Conservation (phyloP, 2,329 filamentous ascomycete genomes). For the Scytalidium lignicola region DNA sequence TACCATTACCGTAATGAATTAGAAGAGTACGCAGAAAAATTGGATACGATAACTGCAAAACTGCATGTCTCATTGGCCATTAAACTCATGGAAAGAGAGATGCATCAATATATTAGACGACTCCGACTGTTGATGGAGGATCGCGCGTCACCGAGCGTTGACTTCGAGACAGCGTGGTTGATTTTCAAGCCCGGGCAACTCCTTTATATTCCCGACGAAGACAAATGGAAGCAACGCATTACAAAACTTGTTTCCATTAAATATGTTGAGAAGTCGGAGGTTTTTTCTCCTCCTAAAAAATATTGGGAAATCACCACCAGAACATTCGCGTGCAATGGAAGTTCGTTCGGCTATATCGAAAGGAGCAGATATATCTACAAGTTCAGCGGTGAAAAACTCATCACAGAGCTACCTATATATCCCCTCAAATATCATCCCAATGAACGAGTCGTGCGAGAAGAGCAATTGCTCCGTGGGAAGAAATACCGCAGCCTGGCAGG, state of each 20-base stretch:
- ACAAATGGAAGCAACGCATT: too few relatives aligned
- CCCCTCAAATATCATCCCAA: constrained; percentile 2
- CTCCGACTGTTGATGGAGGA: background rate
- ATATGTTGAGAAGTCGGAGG: background rate
- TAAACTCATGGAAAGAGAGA: constrained; percentile 3
- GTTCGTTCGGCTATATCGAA: constrained; percentile 1
- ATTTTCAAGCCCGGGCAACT: too few relatives aligned
- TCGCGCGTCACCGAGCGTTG: constrained; percentile 1
- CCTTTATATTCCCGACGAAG: too few relatives aligned
- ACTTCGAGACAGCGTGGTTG: too few relatives aligned
- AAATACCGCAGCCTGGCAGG: constrained; percentile 17
- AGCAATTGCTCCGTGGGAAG: constrained; percentile 14
- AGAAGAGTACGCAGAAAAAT: constrained; percentile 4
- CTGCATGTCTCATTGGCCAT: constrained; percentile 6
- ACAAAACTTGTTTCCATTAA: background rate
- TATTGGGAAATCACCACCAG: background rate
- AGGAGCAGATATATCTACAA: background rate
- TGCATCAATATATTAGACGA: background rate
- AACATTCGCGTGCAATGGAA: constrained; percentile 2
- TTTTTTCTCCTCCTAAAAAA: background rate
- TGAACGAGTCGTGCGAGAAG: constrained; percentile 8
- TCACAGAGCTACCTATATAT: constrained; percentile 1
- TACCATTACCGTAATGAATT: constrained; percentile 11
- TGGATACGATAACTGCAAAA: background rate
- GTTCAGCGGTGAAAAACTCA: background rate